These are phyloP conservation scores for Erodium trifolium DNA, from an alignment of 441 rosid genomes.

Conservation along the genomic window DNA sequence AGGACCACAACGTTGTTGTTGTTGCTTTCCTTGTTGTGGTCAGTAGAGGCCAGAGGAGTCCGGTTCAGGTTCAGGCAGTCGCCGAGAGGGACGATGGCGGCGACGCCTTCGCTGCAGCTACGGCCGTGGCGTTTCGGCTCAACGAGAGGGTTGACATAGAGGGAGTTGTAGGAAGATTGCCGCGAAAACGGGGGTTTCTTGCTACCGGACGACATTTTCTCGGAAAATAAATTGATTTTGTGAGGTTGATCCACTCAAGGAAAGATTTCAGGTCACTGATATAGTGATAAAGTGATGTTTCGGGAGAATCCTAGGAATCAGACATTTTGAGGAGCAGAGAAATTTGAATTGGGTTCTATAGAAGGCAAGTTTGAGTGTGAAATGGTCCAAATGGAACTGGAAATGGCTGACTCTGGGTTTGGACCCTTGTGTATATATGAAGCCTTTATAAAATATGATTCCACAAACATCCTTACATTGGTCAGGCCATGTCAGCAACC, in stretches of 20 bases:
- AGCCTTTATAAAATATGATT: neutral
- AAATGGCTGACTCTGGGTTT: neutral
- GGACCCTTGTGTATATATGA: neutral
- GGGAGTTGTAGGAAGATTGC: constrained; percentile 31
- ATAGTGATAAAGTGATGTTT: neutral
- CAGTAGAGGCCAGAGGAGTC: constrained; percentile 23
- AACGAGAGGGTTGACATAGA: constrained; percentile 31
- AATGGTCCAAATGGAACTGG: neutral
- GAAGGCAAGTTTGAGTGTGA: too few relatives aligned
- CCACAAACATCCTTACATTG: too few relatives aligned
- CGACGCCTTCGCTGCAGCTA: constrained; percentile 30
- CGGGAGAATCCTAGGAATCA: neutral
- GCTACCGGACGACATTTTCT: constrained; percentile 16
- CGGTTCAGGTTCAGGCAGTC: constrained; percentile 17
- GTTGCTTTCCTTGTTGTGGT: constrained; percentile 28
- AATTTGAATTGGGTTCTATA: neutral
- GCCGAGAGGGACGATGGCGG: constrained; percentile 10
- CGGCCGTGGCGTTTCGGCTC: constrained; percentile 31
- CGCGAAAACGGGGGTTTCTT: constrained; percentile 24
- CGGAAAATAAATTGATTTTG: too few relatives aligned
- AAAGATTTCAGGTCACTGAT: neutral
- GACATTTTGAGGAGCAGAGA: neutral
- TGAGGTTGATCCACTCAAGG: neutral
- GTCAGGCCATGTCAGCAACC: constrained; percentile 1
- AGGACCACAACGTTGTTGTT: constrained; percentile 12